Base-by-base conservation (phyloP, 2,329 filamentous ascomycete genomes). In the Colletotrichum lentis region DNA sequence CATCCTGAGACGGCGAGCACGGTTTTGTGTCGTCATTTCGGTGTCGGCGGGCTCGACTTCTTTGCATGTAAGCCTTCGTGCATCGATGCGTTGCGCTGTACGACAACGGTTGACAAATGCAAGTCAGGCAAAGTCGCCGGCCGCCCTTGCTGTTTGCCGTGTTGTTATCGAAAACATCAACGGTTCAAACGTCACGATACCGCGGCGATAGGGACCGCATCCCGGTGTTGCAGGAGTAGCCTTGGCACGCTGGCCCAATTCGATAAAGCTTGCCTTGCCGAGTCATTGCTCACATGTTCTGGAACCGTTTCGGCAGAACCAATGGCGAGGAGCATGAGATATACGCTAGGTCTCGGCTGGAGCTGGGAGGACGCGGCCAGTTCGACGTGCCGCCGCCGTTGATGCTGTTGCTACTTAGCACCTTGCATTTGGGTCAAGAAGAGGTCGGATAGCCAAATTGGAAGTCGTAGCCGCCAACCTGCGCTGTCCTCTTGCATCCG, bases 41-140 rank as follows among this genome's bases (percentile, higher is more conserved):
- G 18, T 46, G 37, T 31, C 18, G 11, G 41, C 47, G 57, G 35
- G 57, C 16, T 24, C n/a, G 44, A 10, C 16, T 49, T 49, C n/a
- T 37, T 8, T 24, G 56, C n/a, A 31, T 39, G 56, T 59, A 59
- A 59, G 56, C 56, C 18, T 8, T 35, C n/a, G 43, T 39, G 35
- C 56, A 35, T 59, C 12, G 43, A n/a, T 18, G 7, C 20, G 31
- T 49, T 31, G 16, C 35, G 43, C 56, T 24, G 56, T 49, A 31
- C 20, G n/a, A 59, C 56, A n/a, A 12, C 8, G 31, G 43, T 46
- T 35, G 31, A n/a, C 31, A 14, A 39, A 39, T 6, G 24, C n/a
- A 31, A 49, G 27, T 31, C n/a, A 8, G 27, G 56, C 8, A 49
- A 14, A 27, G 6, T 35, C 18, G 14, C n/a, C 20, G 16, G 24